These are phyloP conservation scores for Fusarium xylarioides DNA, from an alignment of 2,329 filamentous ascomycete genomes.

Conservation along the genomic window DNA sequence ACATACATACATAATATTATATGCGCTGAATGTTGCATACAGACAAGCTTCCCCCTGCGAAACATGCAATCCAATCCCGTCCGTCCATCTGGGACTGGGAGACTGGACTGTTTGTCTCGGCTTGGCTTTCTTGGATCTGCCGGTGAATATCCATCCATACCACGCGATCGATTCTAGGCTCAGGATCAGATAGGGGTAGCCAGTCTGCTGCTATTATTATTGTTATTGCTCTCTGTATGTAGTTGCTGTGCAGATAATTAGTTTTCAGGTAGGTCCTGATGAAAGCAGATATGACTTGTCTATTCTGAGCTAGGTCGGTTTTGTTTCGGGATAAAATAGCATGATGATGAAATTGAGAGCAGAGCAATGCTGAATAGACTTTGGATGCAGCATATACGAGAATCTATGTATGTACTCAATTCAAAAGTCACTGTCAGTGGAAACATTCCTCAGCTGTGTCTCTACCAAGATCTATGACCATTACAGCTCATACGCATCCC, in stretches of 20 bases:
- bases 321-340: conserved; percentile 5
- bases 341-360: conserved; percentile 3
- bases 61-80: conserved; percentile 18
- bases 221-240: background rate
- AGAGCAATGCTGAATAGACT: background rate
- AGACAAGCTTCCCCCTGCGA: conserved; percentile 6
- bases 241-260: conserved; percentile 5
- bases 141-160: conserved; percentile 8
- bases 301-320: background rate
- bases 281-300: background rate
- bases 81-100: background rate
- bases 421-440: background rate
- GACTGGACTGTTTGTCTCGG: background rate
- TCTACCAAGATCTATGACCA: background rate
- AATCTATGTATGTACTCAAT: background rate
- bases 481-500: background rate
- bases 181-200: conserved; percentile 16
- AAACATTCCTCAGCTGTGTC: background rate
- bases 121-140: conserved; percentile 23
- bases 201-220: background rate
- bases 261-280: background rate
- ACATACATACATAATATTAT: background rate
- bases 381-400: background rate
- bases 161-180: conserved; percentile 18
- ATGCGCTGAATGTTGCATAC: conserved; percentile 2